Evolutionary conservation across 139 green algal genomes (phyloP).

Genomic region (Micromonas pusilla): DNA sequence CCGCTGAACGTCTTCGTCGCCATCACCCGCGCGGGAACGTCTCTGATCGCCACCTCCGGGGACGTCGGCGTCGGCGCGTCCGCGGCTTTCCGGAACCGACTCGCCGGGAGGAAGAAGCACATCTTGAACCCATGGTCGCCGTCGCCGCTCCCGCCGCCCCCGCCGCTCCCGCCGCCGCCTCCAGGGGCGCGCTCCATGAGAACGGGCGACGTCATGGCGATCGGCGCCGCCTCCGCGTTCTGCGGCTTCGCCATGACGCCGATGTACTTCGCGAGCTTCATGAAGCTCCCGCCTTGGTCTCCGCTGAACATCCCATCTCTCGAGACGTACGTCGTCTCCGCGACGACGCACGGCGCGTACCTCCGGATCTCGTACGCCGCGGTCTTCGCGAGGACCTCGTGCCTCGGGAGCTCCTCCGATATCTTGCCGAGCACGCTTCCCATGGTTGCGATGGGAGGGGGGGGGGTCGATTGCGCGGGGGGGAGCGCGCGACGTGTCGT

Average conservation of each 20-base stretch:
- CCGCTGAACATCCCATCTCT: neutral
- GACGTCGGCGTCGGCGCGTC: slow-evolving; percentile 2
- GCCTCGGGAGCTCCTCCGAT: neutral
- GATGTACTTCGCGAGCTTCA: slow-evolving; percentile 13
- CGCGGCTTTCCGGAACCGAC: neutral
- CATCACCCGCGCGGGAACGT: neutral
- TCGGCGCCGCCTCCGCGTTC: neutral
- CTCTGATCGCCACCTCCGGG: neutral
- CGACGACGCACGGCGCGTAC: neutral
- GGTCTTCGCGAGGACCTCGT: neutral
- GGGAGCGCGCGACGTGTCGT: too few species aligned
- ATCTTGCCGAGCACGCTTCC: neutral
- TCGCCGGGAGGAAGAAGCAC: neutral
- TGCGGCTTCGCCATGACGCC: slow-evolving; percentile 8
- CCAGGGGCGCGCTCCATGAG: neutral
- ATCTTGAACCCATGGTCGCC: neutral
- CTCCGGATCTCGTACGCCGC: neutral
- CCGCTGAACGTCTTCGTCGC: slow-evolving; percentile 1
- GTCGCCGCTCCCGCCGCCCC: neutral
- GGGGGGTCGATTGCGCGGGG: too few species aligned
- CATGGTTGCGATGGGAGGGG: neutral
- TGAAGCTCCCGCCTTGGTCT: slow-evolving; percentile 13
- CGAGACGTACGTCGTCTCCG: slow-evolving; percentile 12
- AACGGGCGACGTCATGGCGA: slow-evolving; percentile 17
- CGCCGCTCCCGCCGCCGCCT: neutral